Base-by-base conservation (phyloP, 768 basidiomycete genomes). In the Ephemerocybe angulata region DNA sequence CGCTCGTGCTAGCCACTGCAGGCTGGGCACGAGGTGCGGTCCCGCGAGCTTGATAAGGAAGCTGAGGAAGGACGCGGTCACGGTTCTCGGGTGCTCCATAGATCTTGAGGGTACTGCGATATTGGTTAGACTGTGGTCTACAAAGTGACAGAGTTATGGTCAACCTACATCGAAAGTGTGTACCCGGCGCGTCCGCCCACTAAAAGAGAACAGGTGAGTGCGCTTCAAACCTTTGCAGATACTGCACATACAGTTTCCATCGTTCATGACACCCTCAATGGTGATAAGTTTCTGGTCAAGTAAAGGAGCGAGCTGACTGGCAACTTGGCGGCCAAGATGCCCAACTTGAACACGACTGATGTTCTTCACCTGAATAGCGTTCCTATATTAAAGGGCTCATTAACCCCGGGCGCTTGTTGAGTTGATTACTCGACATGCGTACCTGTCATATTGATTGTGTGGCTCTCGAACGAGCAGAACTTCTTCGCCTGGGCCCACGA, bases 351-450 rank as follows among this genome's bases (percentile, higher is more conserved):
- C 71, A 1, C 76, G 74, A 1, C 78, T 75, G 38, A 93, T 91
- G 63, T 95, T 95, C 65, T 81, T 76, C 25, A 94, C 91, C 72
- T 90, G 82, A 24, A 92, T 85, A 1, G 88, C 87, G 67, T 91
- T 90, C 27, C 87, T 90, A 44, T 53, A 25, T 12, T 50, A 19
- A 17, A 30, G 19, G 53, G 6, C 33, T 15, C 33, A 12, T 6
- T 7, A 33, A 25, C 19, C 17, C 43, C 1, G 30, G 3, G 40
- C 35, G 51, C 38, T 7, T 6, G 38, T 10, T 41, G 38, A 12
- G 4, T 31, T 30, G 12, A 33, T 31, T 21, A 17, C 38, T 43
- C 13, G 24, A 8, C 8, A 27, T 24, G 60, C 69, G 38, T 62
- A 85, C 88, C 76, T 73, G 55, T 94, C 93, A 63, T 86, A 87